Evolutionary conservation across 306 rosid species (phyloP), one percentile per base, ranked within the genome.

Genomic region (Vicia villosa): DNA sequence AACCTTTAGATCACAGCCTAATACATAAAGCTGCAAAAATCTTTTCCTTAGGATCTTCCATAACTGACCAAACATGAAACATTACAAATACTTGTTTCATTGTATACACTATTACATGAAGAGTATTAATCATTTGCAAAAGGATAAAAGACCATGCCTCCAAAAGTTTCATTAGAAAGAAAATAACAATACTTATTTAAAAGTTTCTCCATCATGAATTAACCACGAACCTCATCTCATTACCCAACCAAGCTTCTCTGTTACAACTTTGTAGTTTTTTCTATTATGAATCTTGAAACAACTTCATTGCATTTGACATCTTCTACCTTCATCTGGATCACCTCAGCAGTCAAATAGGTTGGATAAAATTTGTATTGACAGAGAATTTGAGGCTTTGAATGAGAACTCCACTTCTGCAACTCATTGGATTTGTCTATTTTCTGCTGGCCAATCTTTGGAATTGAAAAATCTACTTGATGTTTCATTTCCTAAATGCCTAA

Each of bases 341-440:
- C 70, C 49, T 60, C 50, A 4, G 82, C 22, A 24, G 70, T 14
- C 73, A 54, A 11, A 21, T 81, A 68, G 45, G 79, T 13, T 32
- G 85, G 85, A 58, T 81, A 69, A 37, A 68, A 77, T 54, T 81
- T 77, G 80, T 77, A 77, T 6, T 50, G 65, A 20, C 81, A 81
- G 0, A 72, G 47, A 30, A 37, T 62, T 55, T 76, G 73, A 36
- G 49, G 51, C 63, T 70, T 22, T 37, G 65, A 16, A 16, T 2
- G 14, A 34, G n/a, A 15, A 59, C 24, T 73, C 22, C 66, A 21
- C 66, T 77, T 72, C 38, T 67, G 55, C 47, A 22, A 41, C 3
- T 58, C 80, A 74, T 36, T 26, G 15, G 61, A 21, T 37, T 20
- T 50, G 61, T 67, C 46, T 21, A 8, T 54, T 38, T 38, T 51